Conservation (phyloP, 768 basidiomycete genomes). For the Myochromella boudieri region DNA sequence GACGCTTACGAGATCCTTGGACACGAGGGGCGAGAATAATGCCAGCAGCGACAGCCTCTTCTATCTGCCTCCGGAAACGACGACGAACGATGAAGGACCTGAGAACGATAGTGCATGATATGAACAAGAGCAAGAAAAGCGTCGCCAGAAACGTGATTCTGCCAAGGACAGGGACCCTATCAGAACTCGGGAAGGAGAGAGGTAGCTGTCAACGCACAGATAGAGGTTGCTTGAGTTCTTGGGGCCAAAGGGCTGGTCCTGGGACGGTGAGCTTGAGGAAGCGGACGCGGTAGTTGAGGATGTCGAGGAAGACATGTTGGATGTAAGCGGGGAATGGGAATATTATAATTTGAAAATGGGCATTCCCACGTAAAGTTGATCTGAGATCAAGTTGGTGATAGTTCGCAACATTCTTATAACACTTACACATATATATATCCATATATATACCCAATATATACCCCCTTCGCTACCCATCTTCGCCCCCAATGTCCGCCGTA, state of each 20-base stretch:
- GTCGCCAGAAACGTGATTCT: constrained; percentile 77
- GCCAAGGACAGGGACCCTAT: constrained; percentile 9
- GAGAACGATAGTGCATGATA: constrained; percentile 63
- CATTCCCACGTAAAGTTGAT: constrained; percentile 10
- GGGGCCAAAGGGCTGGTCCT: constrained; percentile 4
- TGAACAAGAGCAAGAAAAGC: constrained; percentile 61
- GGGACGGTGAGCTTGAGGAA: constrained; percentile 15
- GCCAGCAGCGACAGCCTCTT: constrained; percentile 54
- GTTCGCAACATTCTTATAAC: too few relatives aligned
- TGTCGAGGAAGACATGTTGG: constrained; percentile 18
- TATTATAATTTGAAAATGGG: not conserved
- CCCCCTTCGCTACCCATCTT: constrained; percentile 9
- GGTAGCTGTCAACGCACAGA: constrained; percentile 29
- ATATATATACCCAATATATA: constrained; percentile 8
- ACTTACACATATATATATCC: not conserved
- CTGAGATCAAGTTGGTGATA: too few relatives aligned
- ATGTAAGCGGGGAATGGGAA: constrained; percentile 4
- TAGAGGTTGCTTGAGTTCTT: constrained; percentile 40
- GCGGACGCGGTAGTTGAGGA: constrained; percentile 8
- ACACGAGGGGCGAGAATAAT: constrained; percentile 40
- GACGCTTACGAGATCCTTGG: constrained; percentile 37
- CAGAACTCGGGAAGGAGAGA: constrained; percentile 1
- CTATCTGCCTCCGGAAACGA: constrained; percentile 51
- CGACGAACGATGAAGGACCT: constrained; percentile 63
- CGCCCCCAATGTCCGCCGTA: constrained; percentile 29